Evolutionary conservation across 2,329 filamentous ascomycete species (phyloP).

Genomic region (Penicillium sp.): DNA sequence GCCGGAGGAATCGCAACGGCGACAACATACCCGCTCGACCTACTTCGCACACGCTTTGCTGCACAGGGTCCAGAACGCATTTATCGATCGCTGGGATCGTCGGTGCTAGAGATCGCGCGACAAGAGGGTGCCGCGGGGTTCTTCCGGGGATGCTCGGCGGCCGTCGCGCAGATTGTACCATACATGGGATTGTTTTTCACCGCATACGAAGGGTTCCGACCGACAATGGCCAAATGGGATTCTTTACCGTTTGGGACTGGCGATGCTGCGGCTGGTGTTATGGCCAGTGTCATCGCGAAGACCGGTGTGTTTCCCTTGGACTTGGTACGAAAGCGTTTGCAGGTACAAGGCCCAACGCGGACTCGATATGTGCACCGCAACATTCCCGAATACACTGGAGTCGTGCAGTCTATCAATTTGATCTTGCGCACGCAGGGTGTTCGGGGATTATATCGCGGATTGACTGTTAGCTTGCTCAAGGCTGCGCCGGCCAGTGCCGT

Average conservation of each 20-base stretch:
- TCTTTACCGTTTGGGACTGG: constrained; percentile 74
- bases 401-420: constrained; percentile 67
- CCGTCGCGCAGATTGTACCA: constrained; percentile 84
- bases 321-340: constrained; percentile 87
- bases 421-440: constrained; percentile 77
- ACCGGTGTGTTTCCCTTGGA: constrained; percentile 92
- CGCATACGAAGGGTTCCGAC: constrained; percentile 77
- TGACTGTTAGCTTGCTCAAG: constrained; percentile 89
- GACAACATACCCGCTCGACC: constrained; percentile 87
- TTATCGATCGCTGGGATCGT: constrained; percentile 74
- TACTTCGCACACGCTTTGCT: constrained; percentile 94
- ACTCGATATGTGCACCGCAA: constrained; percentile 79
- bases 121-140: constrained; percentile 81
- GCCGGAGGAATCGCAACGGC: constrained; percentile 84
- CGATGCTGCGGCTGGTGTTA: constrained; percentile 81
- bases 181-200: constrained; percentile 98
- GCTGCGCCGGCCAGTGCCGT: constrained; percentile 91
- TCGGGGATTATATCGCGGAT: constrained; percentile 82
- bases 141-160: constrained; percentile 84
- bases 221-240: constrained; percentile 54
- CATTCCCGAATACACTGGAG: constrained; percentile 80
- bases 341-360: constrained; percentile 91
- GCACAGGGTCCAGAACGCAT: constrained; percentile 82
- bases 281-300: constrained; percentile 82
- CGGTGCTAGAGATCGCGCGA: constrained; percentile 72